Conservation (phyloP, 306 rosid genomes). For the Citrullus amarus region DNA sequence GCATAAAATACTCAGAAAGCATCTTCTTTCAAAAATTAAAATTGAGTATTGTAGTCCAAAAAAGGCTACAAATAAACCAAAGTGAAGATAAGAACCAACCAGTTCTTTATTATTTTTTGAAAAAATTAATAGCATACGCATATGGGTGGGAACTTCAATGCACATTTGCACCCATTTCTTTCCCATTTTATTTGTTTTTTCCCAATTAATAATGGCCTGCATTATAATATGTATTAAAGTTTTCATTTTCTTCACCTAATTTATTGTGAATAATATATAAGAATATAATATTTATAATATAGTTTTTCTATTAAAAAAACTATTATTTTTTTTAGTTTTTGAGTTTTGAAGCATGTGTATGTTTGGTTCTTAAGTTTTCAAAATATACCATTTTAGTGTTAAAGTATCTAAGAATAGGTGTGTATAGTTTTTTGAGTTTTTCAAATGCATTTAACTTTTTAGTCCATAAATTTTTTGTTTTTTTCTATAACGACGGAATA, state of each 20-base stretch:
- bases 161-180: conserved; percentile 28
- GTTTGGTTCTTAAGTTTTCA: too few species aligned
- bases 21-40: conserved; percentile 17
- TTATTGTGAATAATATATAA: not conserved
- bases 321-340: too few species aligned
- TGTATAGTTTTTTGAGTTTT: too few species aligned
- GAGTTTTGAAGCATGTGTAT: too few species aligned
- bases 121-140: not conserved
- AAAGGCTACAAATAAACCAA: not conserved
- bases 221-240: not conserved
- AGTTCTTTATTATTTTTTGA: not conserved
- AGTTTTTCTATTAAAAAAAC: not conserved
- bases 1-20: conserved; percentile 18
- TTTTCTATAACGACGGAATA: too few species aligned
- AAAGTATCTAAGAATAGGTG: too few species aligned
- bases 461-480: too few species aligned
- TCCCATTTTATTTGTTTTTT: conserved; percentile 12
- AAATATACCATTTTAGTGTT: too few species aligned
- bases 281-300: not conserved
- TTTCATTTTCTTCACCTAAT: not conserved
- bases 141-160: conserved; percentile 38
- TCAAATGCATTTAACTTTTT: too few species aligned
- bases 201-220: not conserved
- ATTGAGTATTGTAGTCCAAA: not conserved
- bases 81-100: conserved; percentile 10